A percentile compares a stretch with the other conserved stretches of the same genome.
Conservation (phyloP, 495 filamentous ascomycete genomes). For the Lindgomyces ingoldianus region DNA sequence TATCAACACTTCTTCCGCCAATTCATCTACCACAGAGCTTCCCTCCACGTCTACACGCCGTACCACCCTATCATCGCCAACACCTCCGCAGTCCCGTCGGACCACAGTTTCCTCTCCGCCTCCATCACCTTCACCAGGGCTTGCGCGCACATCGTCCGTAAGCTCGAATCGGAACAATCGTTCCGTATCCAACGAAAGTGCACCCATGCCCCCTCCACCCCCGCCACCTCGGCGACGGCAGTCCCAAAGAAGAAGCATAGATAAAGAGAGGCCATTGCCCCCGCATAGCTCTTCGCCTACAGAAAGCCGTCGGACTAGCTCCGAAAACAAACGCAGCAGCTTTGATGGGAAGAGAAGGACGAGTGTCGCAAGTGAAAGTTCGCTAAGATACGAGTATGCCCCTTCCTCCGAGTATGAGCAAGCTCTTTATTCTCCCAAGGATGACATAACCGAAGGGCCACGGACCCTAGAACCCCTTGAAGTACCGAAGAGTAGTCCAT, state of each 20-base stretch:
- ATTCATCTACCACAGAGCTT: conserved; percentile 31
- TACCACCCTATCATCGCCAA: conserved; percentile 23
- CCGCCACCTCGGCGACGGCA: conserved; percentile 36
- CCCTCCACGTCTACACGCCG: conserved; percentile 8
- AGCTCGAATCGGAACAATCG: conserved; percentile 15
- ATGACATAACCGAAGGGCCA: conserved; percentile 15
- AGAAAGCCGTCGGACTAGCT: conserved; percentile 28
- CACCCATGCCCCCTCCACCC: conserved; percentile 39
- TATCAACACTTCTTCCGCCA: conserved; percentile 21
- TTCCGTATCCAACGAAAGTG: conserved; percentile 16
- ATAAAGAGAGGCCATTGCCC: conserved; percentile 21
- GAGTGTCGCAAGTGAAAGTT: conserved; percentile 35
- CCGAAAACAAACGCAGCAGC: conserved; percentile 25
- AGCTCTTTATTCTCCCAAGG: conserved; percentile 10
- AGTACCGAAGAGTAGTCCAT: background rate
- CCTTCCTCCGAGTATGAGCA: conserved; percentile 16
- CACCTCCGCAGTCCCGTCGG: conserved; percentile 21
- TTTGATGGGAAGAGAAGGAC: conserved; percentile 28
- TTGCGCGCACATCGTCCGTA: conserved; percentile 19
- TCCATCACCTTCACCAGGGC: conserved; percentile 21
- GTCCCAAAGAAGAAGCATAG: conserved; percentile 26
- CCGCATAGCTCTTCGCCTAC: conserved; percentile 22
- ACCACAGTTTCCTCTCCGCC: conserved; percentile 25
- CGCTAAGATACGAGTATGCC: conserved; percentile 29
- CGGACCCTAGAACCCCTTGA: background rate